Percentiles rank a stretch among this genome's conserved stretches.
Conservation (phyloP, 2,329 filamentous ascomycete species). For the Fusarium cyanostomum region DNA sequence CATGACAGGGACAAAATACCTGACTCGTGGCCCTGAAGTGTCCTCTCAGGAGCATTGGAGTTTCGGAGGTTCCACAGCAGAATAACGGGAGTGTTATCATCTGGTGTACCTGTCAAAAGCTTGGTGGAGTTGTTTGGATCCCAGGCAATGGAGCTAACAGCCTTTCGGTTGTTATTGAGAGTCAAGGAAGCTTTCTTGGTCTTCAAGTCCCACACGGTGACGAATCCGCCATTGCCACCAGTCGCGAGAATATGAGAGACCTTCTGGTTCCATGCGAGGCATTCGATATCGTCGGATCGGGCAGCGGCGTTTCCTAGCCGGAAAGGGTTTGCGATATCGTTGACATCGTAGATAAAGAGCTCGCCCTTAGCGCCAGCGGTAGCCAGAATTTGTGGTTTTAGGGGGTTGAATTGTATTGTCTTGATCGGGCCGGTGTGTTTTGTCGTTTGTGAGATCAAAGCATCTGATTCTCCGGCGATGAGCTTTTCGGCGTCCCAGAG, state of each 20-base stretch:
- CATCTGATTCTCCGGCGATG: slow-evolving; percentile 68
- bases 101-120: slow-evolving; percentile 89
- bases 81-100: slow-evolving; percentile 88
- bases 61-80: slow-evolving; percentile 95
- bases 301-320: slow-evolving; percentile 87
- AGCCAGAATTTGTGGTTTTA: slow-evolving; percentile 88
- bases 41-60: slow-evolving; percentile 91
- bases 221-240: slow-evolving; percentile 90
- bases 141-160: slow-evolving; percentile 96
- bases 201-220: slow-evolving; percentile 98
- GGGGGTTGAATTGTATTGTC: slow-evolving; percentile 94
- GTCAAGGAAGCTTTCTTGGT: slow-evolving; percentile 97
- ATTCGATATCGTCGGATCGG: slow-evolving; percentile 93
- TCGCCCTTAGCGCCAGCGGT: slow-evolving; percentile 95
- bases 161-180: slow-evolving; percentile 92
- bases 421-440: slow-evolving; percentile 96
- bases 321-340: slow-evolving; percentile 88
- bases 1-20: slow-evolving; percentile 94
- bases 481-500: slow-evolving; percentile 88
- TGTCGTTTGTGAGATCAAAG: slow-evolving; percentile 84
- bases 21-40: slow-evolving; percentile 90
- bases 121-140: slow-evolving; percentile 96
- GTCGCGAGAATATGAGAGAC: slow-evolving; percentile 96
- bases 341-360: slow-evolving; percentile 93
- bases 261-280: slow-evolving; percentile 98